These are phyloP conservation scores for Pichia exigua DNA, from an alignment of 805 yeast species.

Conservation along the genomic window DNA sequence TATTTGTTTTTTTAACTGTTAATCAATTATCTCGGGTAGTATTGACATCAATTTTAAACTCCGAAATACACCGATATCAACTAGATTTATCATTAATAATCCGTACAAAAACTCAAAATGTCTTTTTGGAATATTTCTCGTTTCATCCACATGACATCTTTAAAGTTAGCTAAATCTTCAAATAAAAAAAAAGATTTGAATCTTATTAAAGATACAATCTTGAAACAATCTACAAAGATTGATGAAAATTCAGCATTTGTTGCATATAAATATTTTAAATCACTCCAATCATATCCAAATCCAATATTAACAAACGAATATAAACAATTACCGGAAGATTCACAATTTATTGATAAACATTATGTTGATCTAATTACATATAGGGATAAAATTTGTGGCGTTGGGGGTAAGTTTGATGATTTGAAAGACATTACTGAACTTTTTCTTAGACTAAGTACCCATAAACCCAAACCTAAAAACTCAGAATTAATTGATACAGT, in stretches of 20 bases:
- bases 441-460: conserved; percentile 30
- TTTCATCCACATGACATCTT: not conserved
- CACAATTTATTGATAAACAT: conserved; percentile 43
- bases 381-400: conserved; percentile 25
- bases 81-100: not conserved
- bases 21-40: no score
- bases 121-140: not conserved
- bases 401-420: conserved; percentile 27
- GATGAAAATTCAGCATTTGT: conserved; percentile 21
- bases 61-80: not conserved
- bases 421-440: conserved; percentile 33
- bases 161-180: conserved; percentile 1
- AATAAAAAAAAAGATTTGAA: not conserved
- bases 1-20: no score
- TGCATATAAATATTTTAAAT: conserved; percentile 21
- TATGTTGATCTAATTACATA: conserved; percentile 34
- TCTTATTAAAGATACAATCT: not conserved
- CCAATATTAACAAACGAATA: conserved; percentile 25
- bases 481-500: not conserved
- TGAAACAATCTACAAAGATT: not conserved
- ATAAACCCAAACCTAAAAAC: not conserved
- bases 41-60: not conserved
- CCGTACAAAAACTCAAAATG: not conserved
- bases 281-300: conserved; percentile 8
- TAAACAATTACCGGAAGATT: conserved; percentile 46